Base-by-base conservation (phyloP, 257 asterid genomes). In the Marsdenia floribunda region DNA sequence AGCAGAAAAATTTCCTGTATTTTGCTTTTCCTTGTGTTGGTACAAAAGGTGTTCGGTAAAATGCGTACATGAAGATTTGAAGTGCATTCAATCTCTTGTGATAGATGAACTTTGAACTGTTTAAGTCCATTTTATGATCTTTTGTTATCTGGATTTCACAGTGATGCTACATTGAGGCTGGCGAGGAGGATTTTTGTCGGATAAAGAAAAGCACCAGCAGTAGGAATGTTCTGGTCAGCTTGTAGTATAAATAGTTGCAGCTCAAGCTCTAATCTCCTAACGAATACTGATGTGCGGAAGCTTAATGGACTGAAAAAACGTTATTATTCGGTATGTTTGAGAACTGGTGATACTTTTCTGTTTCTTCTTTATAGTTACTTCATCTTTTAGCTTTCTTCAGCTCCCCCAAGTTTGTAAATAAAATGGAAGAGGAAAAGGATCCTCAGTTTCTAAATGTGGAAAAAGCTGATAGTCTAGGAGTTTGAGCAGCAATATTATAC, bases 161-260 rank as follows among this genome's bases (percentile, higher is more conserved):
- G 78, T 50, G 78, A 75, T 37, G 57, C 52, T 75, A 16, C 58
- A 26, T 33, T 52, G 65, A 64, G 73, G 42, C 6, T 75, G 70
- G 73, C 22, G 63, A 19, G 26, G 74, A 70, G 44, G 44, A n/a
- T 47, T 26, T 70, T 50, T 70, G 7, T 50, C 26, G 21, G 21
- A 52, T 13, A 49, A 50, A 70, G 47, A 70, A 66, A 11, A 50
- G 64, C 40, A 50, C 18, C 46, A 50, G 49, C 21, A 2, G 46
- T 16, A 15, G 57, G 58, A 70, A 75, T 80, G 83, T 71, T 74
- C 19, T 71, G 71, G 76, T 53, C 75, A 55, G 29, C 53, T 69
- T 61, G 74, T 35, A 6, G 74, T 49, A 24, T n/a, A 13, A 55
- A 61, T 37, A n/a, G 15, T 33, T 73, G 54, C 65, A 66, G 59